Percentiles rank a stretch among this genome's conserved stretches.
phyloP scores from a whole-genome alignment of 768 basidiomycete genomes.

The Tricholoma sp. region DNA sequence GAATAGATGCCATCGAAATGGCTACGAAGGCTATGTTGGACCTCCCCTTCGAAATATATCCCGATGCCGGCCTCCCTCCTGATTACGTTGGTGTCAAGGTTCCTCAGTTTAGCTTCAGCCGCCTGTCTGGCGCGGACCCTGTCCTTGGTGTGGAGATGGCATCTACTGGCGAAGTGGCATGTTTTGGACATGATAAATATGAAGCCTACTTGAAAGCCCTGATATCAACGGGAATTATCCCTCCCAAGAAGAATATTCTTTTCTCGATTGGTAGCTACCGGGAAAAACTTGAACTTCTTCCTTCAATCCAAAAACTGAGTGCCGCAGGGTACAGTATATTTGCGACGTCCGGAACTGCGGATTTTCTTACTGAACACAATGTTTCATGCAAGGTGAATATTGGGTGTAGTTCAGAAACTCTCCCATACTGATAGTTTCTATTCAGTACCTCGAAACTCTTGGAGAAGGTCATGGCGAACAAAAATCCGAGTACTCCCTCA shows the following conservation, averaged over 20 bases:
- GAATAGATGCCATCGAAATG: constrained; percentile 97
- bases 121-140: constrained; percentile 94
- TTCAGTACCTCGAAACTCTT: constrained; percentile 84
- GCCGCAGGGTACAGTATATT: constrained; percentile 94
- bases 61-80: constrained; percentile 76
- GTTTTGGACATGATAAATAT: constrained; percentile 96
- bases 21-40: constrained; percentile 98
- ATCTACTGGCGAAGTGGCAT: constrained; percentile 98
- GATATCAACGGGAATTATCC: constrained; percentile 91
- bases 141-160: constrained; percentile 99
- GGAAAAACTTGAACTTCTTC: constrained; percentile 95
- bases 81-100: constrained; percentile 99
- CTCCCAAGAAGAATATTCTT: constrained; percentile 95
- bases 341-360: constrained; percentile 94
- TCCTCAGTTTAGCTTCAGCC: constrained; percentile 98
- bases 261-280: constrained; percentile 96
- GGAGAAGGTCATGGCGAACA: constrained; percentile 68
- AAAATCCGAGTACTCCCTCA: constrained; percentile 96
- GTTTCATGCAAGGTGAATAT: constrained; percentile 83
- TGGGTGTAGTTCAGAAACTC: neutral
- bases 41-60: constrained; percentile 85
- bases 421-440: constrained; percentile 1
- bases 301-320: constrained; percentile 92
- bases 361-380: constrained; percentile 95
- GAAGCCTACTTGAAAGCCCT: constrained; percentile 98